Base-by-base conservation (phyloP, 106 monocot species). In the Acorus calamus region DNA sequence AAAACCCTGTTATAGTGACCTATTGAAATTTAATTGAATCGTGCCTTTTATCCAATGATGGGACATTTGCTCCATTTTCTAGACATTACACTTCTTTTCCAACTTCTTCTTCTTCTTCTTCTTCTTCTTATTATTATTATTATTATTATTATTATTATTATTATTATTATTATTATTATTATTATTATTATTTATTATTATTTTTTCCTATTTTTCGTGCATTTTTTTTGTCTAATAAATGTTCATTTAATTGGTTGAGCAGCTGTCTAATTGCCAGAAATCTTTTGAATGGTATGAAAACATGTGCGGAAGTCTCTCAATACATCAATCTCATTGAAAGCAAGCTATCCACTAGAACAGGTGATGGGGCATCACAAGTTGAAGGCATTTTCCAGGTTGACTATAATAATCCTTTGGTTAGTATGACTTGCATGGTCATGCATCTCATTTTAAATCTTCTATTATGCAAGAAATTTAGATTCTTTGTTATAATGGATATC, bases 201-300 rank as follows among this genome's bases (percentile, higher is more conserved):
- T n/a, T n/a, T n/a, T n/a, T n/a, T 57, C 11, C 43, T 12, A 43
- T 49, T 69, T 57, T 28, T 28, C 1, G 28, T 28, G 11, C 41
- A 44, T 61, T 12, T 61, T n/a, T 42, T 44, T 10, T 6, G 51
- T 50, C 63, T 47, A 4, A 11, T 12, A 4, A 44, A 41, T 4
- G 43, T 8, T 73, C 12, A 5, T 45, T 78, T 62, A 14, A 12
- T 71, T 62, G 14, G 55, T 9, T 56, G 12, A n/a, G 54, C 84
- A 96, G 96, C 67, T 96, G 96, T 82, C 72, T 96, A 62, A 96
- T 96, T 77, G 82, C 96, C 55, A 77, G 90, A 83, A 96, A 96
- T 73, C 90, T 96, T 74, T 76, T 96, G 74, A 83, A 72, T 70
- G 96, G 96, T 58, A 84, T 96, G 80, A 96, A 87, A 79, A 87